Evolutionary conservation across 306 rosid genomes (phyloP).

Genomic region (Begonia masoniana): DNA sequence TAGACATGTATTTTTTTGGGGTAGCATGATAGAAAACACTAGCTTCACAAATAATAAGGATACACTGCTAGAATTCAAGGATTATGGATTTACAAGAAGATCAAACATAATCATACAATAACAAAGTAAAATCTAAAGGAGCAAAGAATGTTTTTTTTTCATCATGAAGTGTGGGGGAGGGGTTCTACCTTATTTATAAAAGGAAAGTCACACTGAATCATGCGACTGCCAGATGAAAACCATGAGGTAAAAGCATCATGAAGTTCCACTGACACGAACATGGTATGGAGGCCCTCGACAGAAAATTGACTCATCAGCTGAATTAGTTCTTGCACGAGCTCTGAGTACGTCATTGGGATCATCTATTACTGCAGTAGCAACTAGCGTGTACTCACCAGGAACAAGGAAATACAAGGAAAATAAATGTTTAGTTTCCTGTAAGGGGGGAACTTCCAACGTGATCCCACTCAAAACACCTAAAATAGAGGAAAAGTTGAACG

Average conservation of each 20-base stretch:
- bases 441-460: slow-evolving; percentile 67
- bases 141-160: too few relatives aligned
- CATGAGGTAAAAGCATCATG: slow-evolving; percentile 15
- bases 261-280: slow-evolving; percentile 53
- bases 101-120: too few relatives aligned
- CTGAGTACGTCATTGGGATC: slow-evolving; percentile 76
- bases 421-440: slow-evolving; percentile 52
- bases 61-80: too few relatives aligned
- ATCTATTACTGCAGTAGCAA: slow-evolving; percentile 66
- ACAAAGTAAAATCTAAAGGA: too few relatives aligned
- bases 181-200: too few relatives aligned
- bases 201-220: too few relatives aligned
- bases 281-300: slow-evolving; percentile 92
- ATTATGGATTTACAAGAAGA: too few relatives aligned
- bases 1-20: too few relatives aligned
- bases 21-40: too few relatives aligned
- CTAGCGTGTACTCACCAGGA: slow-evolving; percentile 81
- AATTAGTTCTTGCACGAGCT: slow-evolving; percentile 62
- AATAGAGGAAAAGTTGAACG: slow-evolving; percentile 1
- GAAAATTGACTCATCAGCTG: slow-evolving; percentile 73
- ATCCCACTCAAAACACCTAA: slow-evolving; percentile 74
- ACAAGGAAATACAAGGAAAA: slow-evolving; percentile 84
- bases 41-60: too few relatives aligned
- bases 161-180: too few relatives aligned
- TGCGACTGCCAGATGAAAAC: too few relatives aligned